phyloP scores from a whole-genome alignment of 805 yeast genomes.

The Metschnikowia dekortorum region DNA sequence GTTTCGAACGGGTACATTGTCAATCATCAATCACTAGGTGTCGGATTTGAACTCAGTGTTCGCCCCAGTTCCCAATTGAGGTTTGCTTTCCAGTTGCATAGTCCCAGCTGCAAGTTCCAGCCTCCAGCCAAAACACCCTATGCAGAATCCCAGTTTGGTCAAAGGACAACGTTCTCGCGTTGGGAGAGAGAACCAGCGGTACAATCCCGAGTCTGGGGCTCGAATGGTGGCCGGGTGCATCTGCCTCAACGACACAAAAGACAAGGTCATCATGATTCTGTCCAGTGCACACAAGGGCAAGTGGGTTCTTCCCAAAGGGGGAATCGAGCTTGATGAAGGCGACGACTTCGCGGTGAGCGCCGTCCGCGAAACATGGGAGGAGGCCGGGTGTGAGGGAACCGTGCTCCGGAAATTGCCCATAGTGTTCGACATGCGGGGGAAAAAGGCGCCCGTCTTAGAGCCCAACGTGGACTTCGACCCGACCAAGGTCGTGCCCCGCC shows the following conservation, averaged over 20 bases:
- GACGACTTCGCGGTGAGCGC: slow-evolving; percentile 52
- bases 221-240: slow-evolving; percentile 92
- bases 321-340: slow-evolving; percentile 80
- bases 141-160: neutral
- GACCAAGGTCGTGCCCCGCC: slow-evolving; percentile 51
- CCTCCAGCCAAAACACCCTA: neutral
- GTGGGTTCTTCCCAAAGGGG: slow-evolving; percentile 96
- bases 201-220: slow-evolving; percentile 62
- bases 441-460: slow-evolving; percentile 34
- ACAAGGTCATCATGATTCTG: slow-evolving; percentile 70
- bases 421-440: slow-evolving; percentile 52
- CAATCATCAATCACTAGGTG: too few relatives aligned
- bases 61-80: too few relatives aligned
- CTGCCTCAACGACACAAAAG: slow-evolving; percentile 53
- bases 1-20: too few relatives aligned
- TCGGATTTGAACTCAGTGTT: too few relatives aligned
- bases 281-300: slow-evolving; percentile 63
- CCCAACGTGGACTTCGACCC: slow-evolving; percentile 33
- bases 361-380: slow-evolving; percentile 94
- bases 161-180: slow-evolving; percentile 30
- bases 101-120: too few relatives aligned
- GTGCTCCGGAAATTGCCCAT: slow-evolving; percentile 55
- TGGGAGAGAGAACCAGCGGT: slow-evolving; percentile 57
- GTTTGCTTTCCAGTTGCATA: too few relatives aligned
- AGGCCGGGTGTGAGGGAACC: slow-evolving; percentile 81